These are phyloP conservation scores for Microthlaspi erraticum DNA, from an alignment of 345 rosid genomes.

Conservation along the genomic window DNA sequence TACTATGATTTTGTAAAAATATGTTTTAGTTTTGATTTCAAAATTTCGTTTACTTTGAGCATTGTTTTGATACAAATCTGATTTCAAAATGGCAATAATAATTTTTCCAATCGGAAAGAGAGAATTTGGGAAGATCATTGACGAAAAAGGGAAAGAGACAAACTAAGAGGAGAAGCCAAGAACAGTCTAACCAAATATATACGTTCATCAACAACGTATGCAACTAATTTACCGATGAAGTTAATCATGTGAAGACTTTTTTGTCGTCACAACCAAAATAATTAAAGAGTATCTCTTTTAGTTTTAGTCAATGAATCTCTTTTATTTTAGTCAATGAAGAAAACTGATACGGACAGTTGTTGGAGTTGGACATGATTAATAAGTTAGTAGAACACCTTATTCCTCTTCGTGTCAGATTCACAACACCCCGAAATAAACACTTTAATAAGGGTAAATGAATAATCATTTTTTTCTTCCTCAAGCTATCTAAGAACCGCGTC, in stretches of 20 bases:
- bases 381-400: slow-evolving; percentile 10
- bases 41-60: background rate
- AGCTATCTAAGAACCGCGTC: slow-evolving; percentile 36
- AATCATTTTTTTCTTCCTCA: slow-evolving; percentile 22
- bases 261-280: background rate
- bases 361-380: slow-evolving; percentile 8
- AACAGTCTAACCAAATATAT: background rate
- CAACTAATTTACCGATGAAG: background rate
- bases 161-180: background rate
- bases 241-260: background rate
- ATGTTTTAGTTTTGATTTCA: background rate
- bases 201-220: background rate
- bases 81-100: background rate
- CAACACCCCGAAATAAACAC: background rate
- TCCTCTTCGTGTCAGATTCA: slow-evolving; percentile 35
- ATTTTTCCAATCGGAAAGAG: background rate
- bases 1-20: background rate
- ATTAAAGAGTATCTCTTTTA: background rate
- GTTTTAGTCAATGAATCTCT: background rate
- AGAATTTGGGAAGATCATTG: background rate
- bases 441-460: slow-evolving; percentile 19
- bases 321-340: slow-evolving; percentile 14
- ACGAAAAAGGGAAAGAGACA: background rate
- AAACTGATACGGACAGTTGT: background rate
- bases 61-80: background rate